These are phyloP conservation scores for Artemisia annua DNA, from an alignment of 129 eudicot species.

Conservation along the genomic window DNA sequence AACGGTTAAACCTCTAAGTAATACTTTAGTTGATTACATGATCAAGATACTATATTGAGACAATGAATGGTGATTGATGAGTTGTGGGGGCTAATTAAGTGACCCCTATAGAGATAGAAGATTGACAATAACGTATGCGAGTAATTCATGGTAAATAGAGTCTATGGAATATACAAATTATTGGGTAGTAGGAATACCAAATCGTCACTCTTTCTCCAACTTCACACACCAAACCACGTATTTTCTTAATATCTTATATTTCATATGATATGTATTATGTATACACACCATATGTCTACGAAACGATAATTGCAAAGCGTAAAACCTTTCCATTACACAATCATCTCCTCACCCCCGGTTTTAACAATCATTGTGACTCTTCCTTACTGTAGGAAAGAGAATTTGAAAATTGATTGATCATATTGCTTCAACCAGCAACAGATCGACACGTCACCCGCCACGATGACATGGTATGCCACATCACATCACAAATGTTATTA, in stretches of 20 bases:
- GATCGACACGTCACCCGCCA: constrained; percentile 26
- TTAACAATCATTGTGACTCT: constrained; percentile 35
- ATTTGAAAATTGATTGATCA: constrained; percentile 26
- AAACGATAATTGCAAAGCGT: constrained; percentile 10
- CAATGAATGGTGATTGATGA: constrained; percentile 20
- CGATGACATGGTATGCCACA: constrained; percentile 31
- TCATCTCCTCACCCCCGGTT: constrained; percentile 11
- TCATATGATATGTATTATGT: neutral
- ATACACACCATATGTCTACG: neutral
- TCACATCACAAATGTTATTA: constrained; percentile 29
- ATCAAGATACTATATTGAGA: neutral
- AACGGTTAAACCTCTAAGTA: neutral
- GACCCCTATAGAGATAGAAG: constrained; percentile 11
- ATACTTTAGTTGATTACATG: neutral
- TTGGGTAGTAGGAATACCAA: constrained; percentile 25
- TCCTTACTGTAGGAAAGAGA: constrained; percentile 18
- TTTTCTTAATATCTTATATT: constrained; percentile 2
- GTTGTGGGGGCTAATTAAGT: constrained; percentile 12
- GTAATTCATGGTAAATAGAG: constrained; percentile 24
- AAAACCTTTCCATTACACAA: constrained; percentile 11
- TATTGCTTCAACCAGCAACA: constrained; percentile 16
- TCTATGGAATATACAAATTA: constrained; percentile 19
- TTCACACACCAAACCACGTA: constrained; percentile 26
- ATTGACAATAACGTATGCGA: constrained; percentile 37
- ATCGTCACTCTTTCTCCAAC: constrained; percentile 37